These are phyloP conservation scores for Suillus cothurnatus DNA, from an alignment of 768 basidiomycete genomes.

Conservation along the genomic window DNA sequence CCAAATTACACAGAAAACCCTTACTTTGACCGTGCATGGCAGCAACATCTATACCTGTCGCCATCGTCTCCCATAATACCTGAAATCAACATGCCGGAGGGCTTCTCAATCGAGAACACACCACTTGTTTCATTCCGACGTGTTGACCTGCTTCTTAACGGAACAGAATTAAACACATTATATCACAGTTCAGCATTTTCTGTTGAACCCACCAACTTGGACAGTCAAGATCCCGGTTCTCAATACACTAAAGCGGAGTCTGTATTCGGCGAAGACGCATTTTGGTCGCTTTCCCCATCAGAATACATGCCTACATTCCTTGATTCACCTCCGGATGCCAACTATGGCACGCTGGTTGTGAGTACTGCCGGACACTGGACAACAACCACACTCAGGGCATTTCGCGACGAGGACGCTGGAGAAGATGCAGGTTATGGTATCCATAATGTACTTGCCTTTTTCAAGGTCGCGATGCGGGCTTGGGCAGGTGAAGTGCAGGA, in stretches of 20 bases:
- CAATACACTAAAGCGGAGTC: conserved; percentile 33
- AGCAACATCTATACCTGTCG: conserved; percentile 63
- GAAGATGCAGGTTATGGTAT: conserved; percentile 48
- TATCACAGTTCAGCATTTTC: conserved; percentile 35
- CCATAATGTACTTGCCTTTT: conserved; percentile 56
- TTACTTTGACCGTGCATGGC: conserved; percentile 64
- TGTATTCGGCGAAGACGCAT: conserved; percentile 57
- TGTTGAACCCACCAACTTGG: conserved; percentile 16
- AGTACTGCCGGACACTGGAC: conserved; percentile 77
- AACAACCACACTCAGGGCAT: conserved; percentile 50
- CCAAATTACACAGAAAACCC: conserved; percentile 58
- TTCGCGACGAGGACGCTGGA: conserved; percentile 34
- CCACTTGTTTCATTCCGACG: conserved; percentile 69
- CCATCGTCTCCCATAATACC: conserved; percentile 44
- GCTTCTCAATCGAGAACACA: conserved; percentile 57
- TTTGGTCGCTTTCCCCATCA: conserved; percentile 54
- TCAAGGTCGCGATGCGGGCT: conserved; percentile 53
- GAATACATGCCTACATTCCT: conserved; percentile 58
- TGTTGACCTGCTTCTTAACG: conserved; percentile 57
- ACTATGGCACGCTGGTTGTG: conserved; percentile 63
- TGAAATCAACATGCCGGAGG: conserved; percentile 45
- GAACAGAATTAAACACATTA: conserved; percentile 48
- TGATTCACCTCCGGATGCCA: conserved; percentile 43
- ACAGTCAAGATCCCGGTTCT: conserved; percentile 15
- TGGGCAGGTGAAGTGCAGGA: conserved; percentile 58